Conservation (phyloP, 2,329 filamentous ascomycete species). For the Colletotrichum falcatum region DNA sequence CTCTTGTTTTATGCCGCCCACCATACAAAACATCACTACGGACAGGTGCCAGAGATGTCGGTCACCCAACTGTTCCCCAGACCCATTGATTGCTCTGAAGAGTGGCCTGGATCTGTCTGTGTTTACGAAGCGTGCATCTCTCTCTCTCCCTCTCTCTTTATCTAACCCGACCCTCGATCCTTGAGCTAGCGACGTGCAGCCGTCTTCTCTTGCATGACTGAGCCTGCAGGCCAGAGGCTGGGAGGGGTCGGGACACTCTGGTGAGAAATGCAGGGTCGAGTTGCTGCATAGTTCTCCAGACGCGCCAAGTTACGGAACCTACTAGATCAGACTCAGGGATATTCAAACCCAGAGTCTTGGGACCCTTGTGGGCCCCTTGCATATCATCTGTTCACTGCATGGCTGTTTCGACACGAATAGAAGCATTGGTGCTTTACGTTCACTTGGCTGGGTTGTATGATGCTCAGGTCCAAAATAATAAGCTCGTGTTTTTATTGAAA, state of each 20-base stretch:
- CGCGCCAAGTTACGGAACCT: neutral
- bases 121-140: neutral
- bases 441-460: neutral
- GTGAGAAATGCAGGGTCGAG: neutral
- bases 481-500: conserved; percentile 1
- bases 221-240: neutral
- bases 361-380: neutral
- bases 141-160: too few species aligned
- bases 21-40: neutral
- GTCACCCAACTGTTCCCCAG: conserved; percentile 15
- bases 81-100: neutral
- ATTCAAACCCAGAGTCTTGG: neutral
- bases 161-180: neutral
- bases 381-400: neutral
- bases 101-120: neutral
- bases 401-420: neutral
- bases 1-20: neutral
- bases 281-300: neutral
- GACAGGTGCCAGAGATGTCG: conserved; percentile 2
- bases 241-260: neutral
- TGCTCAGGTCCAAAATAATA: neutral
- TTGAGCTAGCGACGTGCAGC: neutral
- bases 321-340: neutral
- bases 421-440: neutral
- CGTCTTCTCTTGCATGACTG: neutral